Evolutionary conservation across 148 eudicot species (phyloP), one percentile per base, ranked within the genome.

Genomic region (Pouteria glomerata): DNA sequence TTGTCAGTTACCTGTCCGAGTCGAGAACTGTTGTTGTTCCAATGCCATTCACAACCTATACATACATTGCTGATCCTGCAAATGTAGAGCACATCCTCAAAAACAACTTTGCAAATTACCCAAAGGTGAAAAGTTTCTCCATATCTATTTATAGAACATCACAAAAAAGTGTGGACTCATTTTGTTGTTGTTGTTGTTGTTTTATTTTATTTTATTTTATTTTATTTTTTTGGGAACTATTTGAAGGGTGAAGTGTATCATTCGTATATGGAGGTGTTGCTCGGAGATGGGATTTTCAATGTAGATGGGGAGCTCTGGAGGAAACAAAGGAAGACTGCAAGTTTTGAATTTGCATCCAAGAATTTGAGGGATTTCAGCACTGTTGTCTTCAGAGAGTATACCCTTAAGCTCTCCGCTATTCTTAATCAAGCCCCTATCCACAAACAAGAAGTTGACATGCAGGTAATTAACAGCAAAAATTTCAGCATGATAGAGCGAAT

Each of bases 271-370:
- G 99, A 95, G 73, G 97, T 95, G 52, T 75, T 95, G 65, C 86
- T 91, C 10, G 97, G 97, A 48, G 80, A 95, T 59, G 99, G 97
- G 8, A 95, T 95, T 14, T 95, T 95, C 76, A 95, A 95, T 72
- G 96, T 81, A 29, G 98, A 95, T 70, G 98, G 97, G 27, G 98
- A 95, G 81, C 80, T 83, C 27, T 95, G 98, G 98, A 95, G 96
- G 84, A 88, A 82, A 73, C 98, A 95, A 35, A 86, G 98, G 51
- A 95, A 94, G 83, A 95, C 98, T 18, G 91, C 98, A 24, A 95
- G 98, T 65, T 91, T 91, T 74, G 98, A 95, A 85, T 95, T 95
- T 89, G 98, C 98, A 71, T 91, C 97, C 16, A 95, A 82, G 81
- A 95, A 95, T 61, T 78, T 95, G 66, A 88, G 98, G 74, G 98